Evolutionary conservation across 2,329 filamentous ascomycete species (phyloP).

Genomic region (Pseudocercospora fijiensis): DNA sequence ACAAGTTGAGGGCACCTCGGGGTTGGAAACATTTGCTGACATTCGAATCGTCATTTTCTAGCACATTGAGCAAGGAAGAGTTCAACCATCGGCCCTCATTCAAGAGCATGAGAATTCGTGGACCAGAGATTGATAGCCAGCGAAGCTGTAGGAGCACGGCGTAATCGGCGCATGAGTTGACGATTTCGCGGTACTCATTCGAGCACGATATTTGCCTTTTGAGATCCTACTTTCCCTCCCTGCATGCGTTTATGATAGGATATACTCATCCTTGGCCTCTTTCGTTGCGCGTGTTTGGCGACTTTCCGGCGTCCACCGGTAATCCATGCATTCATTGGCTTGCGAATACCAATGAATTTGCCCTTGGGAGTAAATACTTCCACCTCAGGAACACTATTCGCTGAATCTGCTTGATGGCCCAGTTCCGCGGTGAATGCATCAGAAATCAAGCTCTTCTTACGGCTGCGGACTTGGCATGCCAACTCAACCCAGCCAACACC

Average conservation of each 20-base stretch:
- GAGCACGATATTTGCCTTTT: neutral
- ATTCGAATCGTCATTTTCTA: constrained; percentile 23
- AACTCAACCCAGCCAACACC: constrained; percentile 93
- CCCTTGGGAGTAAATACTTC: constrained; percentile 86
- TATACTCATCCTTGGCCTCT: constrained; percentile 66
- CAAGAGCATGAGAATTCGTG: constrained; percentile 19
- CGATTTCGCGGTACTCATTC: neutral
- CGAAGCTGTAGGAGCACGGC: neutral
- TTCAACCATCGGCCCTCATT: constrained; percentile 20
- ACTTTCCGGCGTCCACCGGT: constrained; percentile 56
- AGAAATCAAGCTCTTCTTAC: constrained; percentile 22
- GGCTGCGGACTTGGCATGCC: constrained; percentile 69
- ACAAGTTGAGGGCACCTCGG: neutral
- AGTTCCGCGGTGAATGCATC: constrained; percentile 29
- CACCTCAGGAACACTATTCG: constrained; percentile 58
- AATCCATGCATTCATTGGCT: constrained; percentile 70
- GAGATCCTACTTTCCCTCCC: constrained; percentile 46
- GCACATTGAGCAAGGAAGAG: constrained; percentile 31
- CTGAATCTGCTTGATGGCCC: constrained; percentile 8
- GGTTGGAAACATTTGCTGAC: neutral
- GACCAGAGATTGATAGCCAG: constrained; percentile 10
- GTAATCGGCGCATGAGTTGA: neutral
- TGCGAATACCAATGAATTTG: constrained; percentile 67
- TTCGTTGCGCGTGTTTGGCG: constrained; percentile 51
- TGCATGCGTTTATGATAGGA: constrained; percentile 29